Evolutionary conservation across 768 basidiomycete species (phyloP).

Genomic region (Boletus reticuloceps): DNA sequence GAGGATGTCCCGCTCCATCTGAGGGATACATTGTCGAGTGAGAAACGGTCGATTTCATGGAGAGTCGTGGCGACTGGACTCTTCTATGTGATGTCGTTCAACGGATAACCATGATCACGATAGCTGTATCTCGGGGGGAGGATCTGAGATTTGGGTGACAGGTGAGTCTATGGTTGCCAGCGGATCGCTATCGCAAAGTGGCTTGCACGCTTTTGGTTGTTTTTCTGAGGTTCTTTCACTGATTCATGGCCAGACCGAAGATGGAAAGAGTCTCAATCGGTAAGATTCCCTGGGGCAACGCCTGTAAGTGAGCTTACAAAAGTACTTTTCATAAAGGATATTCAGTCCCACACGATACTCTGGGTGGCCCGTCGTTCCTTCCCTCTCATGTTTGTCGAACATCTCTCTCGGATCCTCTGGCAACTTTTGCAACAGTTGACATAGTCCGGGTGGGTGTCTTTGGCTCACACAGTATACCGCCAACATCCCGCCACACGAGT

Average conservation of each 20-base stretch:
- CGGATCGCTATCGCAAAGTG: no score
- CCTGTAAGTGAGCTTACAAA: conserved; percentile 23
- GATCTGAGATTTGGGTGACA: no score
- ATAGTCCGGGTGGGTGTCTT: conserved; percentile 25
- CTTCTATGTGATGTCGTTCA: background rate
- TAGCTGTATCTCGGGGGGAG: no score
- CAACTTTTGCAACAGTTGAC: conserved; percentile 24
- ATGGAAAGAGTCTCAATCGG: no score
- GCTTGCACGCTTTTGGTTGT: no score
- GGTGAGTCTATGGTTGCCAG: no score
- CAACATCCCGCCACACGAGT: conserved; percentile 60
- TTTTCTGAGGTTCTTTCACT: no score
- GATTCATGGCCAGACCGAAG: no score
- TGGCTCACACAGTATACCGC: conserved; percentile 42
- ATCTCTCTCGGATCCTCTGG: conserved; percentile 26
- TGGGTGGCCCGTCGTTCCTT: conserved; percentile 29
- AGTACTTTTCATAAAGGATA: conserved; percentile 33
- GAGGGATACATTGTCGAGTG: background rate
- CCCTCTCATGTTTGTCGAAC: conserved; percentile 31
- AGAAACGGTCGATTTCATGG: background rate
- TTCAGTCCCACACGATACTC: conserved; percentile 34
- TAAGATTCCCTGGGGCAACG: no score
- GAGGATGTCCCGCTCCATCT: conserved; percentile 9
- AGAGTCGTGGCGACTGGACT: conserved; percentile 1
- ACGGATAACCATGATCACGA: background rate